Base-by-base conservation (phyloP, 2,329 filamentous ascomycete genomes). In the Phialophora expanda region DNA sequence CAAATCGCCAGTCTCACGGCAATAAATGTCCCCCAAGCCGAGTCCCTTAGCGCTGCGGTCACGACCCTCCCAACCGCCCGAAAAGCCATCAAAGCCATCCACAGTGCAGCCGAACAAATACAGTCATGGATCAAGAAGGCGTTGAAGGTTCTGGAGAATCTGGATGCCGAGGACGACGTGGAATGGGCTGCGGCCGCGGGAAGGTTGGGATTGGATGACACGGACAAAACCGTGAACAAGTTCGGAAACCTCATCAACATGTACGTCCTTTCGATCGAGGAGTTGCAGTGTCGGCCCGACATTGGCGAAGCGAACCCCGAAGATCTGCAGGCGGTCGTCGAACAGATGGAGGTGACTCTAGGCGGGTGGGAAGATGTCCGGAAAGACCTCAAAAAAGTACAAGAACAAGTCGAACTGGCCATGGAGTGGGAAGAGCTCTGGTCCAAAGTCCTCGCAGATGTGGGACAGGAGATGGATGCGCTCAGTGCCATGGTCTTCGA, bases 391-490 rank as follows among this genome's bases (percentile, higher is more conserved):
- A 90, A 90, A 69, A 89, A 81, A 28, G 90, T 97, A 63, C 96
- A 96, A 76, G 86, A 86, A 56, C 94, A 98, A 75, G 94, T 99
- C 20, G 95, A 98, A 78, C 88, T 97, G 65, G 95, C 95, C 55
- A 96, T 98, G 93, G 95, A 99, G 75, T 99, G 94, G 94, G 93
- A 97, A 77, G 93, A 98, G 79, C 83, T 99, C 41, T 98, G 95
- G 94, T 92, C 92, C 73, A 92, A 86, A 69, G 94, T 98, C 2
- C 83, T 99, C 2, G 94, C 93, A 53, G 94, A 98, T 76, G 97
- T 98, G 67, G 91, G 93, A 60, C 88, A 89, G 68, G 95, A 99
- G 79, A 89, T 93, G 75, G 91, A 95, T 70, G 89, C 90, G 53
- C 83, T 96, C 17, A 87, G 86, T 73, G 85, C 90, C 46, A 81